Percentiles rank a stretch among this genome's conserved stretches.
phyloP scores from a whole-genome alignment of 345 rosid species.

The Eucalyptus dawsonii region DNA sequence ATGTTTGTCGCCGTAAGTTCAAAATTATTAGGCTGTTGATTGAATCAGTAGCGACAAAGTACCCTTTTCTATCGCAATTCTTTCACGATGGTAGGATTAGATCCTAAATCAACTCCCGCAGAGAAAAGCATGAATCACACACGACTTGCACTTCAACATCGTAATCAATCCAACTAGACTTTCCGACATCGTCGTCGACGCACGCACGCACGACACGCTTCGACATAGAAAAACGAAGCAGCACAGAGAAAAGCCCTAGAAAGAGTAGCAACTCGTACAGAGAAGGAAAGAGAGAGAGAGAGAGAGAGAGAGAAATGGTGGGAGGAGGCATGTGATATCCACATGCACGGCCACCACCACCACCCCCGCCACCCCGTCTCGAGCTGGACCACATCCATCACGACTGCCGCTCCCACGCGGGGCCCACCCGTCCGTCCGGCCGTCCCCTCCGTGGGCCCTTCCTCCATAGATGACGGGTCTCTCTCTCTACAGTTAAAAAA shows the following conservation, averaged over 20 bases:
- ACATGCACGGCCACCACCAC: neutral
- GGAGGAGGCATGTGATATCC: neutral
- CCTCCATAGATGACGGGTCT: neutral
- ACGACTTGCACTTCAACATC: neutral
- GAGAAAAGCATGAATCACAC: neutral
- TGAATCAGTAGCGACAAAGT: neutral
- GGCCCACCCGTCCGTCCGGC: neutral
- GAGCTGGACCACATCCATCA: neutral
- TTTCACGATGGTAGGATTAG: neutral
- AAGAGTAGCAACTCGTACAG: neutral
- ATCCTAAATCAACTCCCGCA: neutral
- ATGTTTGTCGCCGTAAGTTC: neutral
- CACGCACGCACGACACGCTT: neutral
- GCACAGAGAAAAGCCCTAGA: neutral
- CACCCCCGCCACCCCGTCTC: neutral
- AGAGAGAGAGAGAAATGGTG: neutral
- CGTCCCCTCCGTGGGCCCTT: neutral
- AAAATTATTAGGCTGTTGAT: neutral
- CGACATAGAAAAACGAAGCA: neutral
- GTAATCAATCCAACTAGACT: neutral
- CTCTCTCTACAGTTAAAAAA: neutral
- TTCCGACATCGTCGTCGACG: neutral
- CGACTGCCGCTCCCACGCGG: neutral
- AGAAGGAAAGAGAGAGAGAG: neutral
- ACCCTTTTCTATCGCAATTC: no score